Evolutionary conservation across 1,284 basidiomycete species (phyloP), one percentile per base, ranked within the genome.

Genomic region (Schizopora paradoxa): DNA sequence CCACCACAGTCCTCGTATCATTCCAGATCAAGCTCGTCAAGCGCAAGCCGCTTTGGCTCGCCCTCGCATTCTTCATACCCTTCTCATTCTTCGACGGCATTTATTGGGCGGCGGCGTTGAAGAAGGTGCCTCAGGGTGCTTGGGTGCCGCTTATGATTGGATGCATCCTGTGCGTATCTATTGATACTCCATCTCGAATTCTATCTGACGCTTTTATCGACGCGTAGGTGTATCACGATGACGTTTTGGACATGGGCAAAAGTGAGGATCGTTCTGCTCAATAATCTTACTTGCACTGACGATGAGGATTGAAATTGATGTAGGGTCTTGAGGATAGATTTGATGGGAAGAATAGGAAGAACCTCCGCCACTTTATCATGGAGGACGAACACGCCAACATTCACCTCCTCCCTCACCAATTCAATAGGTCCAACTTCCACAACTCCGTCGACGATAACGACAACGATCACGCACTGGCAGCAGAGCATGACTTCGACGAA

Each of bases 141-240:
- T 82, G 79, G 78, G 78, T 81, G 4, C 76, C 80, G 0, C 65
- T 83, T 6, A 69, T 72, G 59, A 69, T 82, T 29, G 80, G 79
- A 8, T 27, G 61, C 1, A 56, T 77, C 11, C 55, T 81, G 71
- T 74, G 49, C 48, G 72, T 56, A 6, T 14, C n/a, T 28, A 13
- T 28, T 38, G 37, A 18, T 22, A 25, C 21, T 18, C 33, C 19
- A 6, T 6, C 26, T 18, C 21, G 6, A 38, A 14, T 13, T 10
- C 18, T 19, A 21, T 32, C 16, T 29, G 6, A 6, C 35, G 39
- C 10, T 26, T 38, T 26, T 49, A 23, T 44, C 41, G n/a, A 37
- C 13, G n/a, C 25, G 23, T 43, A 74, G 73, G 10, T 56, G 69
- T 38, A 26, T 59, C 1, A 54, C 75, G 43, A 80, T 82, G 74